Percentiles rank a stretch among this genome's conserved stretches.
phyloP scores from a whole-genome alignment of 768 basidiomycete species.

The Tubosaeta brunneosetosa region DNA sequence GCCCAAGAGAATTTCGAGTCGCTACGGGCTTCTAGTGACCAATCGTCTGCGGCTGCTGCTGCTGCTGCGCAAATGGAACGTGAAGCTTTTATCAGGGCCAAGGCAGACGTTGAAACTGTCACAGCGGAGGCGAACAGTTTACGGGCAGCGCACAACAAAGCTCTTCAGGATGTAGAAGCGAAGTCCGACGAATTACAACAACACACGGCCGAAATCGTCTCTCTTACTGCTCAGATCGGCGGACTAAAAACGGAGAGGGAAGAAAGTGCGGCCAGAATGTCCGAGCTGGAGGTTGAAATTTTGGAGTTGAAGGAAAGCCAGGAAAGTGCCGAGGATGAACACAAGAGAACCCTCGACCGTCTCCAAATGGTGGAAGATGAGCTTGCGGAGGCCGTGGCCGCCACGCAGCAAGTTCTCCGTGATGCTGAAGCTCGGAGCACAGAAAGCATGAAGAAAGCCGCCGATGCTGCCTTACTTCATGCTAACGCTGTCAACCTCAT shows the following conservation, averaged over 20 bases:
- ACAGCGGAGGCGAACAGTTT: constrained; percentile 49
- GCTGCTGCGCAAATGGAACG: constrained; percentile 57
- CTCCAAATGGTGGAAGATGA: constrained; percentile 54
- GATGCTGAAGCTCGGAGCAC: constrained; percentile 45
- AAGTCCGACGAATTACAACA: constrained; percentile 46
- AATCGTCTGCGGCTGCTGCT: constrained; percentile 39
- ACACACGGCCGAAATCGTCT: constrained; percentile 39
- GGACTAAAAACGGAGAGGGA: constrained; percentile 62
- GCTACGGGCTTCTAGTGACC: constrained; percentile 43
- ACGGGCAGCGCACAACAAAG: constrained; percentile 45
- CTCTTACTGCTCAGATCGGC: constrained; percentile 46
- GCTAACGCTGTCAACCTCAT: constrained; percentile 43
- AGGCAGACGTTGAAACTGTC: constrained; percentile 55
- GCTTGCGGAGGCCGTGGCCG: constrained; percentile 42
- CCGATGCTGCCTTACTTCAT: constrained; percentile 41
- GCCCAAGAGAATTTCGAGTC: constrained; percentile 51
- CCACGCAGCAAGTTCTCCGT: constrained; percentile 45
- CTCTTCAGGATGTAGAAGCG: constrained; percentile 42
- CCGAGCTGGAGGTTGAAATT: constrained; percentile 78
- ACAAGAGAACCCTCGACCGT: constrained; percentile 39
- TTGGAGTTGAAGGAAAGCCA: constrained; percentile 70
- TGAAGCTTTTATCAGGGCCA: constrained; percentile 59
- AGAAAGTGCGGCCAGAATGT: constrained; percentile 64
- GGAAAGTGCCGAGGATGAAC: constrained; percentile 61
- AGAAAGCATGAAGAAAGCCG: constrained; percentile 37